Conservation (phyloP, 345 rosid genomes). For the Citrus hindsii region DNA sequence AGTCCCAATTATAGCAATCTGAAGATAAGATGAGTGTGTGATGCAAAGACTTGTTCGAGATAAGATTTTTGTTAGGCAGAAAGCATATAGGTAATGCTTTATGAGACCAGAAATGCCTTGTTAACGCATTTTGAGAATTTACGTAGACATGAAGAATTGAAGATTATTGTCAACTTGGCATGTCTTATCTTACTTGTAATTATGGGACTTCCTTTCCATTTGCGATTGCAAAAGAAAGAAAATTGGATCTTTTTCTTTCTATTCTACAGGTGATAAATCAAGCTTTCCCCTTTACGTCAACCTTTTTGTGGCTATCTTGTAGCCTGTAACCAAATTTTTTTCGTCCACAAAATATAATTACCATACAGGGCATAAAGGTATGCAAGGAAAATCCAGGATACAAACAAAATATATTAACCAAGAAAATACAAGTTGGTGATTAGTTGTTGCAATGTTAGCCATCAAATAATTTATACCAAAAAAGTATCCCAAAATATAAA, state of each 20-base stretch:
- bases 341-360: not conserved
- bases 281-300: slow-evolving; percentile 6
- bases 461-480: too few relatives aligned
- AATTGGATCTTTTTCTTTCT: slow-evolving; percentile 3
- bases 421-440: too few relatives aligned
- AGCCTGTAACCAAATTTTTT: not conserved
- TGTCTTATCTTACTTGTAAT: slow-evolving; percentile 16
- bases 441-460: too few relatives aligned
- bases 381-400: not conserved
- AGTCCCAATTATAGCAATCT: not conserved
- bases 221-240: not conserved
- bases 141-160: slow-evolving; percentile 19
- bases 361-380: too few relatives aligned
- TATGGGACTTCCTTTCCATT: slow-evolving; percentile 8
- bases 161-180: slow-evolving; percentile 20
- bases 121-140: slow-evolving; percentile 2
- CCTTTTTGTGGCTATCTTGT: not conserved
- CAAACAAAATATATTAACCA: too few relatives aligned
- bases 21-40: not conserved
- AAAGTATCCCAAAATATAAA: too few relatives aligned
- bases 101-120: slow-evolving; percentile 5
- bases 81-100: slow-evolving; percentile 15
- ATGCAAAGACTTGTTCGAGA: not conserved
- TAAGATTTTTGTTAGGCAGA: not conserved
- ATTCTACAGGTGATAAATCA: not conserved